These are phyloP conservation scores for Melampsora larici-populina DNA, from an alignment of 1,284 basidiomycete genomes.

Conservation along the genomic window DNA sequence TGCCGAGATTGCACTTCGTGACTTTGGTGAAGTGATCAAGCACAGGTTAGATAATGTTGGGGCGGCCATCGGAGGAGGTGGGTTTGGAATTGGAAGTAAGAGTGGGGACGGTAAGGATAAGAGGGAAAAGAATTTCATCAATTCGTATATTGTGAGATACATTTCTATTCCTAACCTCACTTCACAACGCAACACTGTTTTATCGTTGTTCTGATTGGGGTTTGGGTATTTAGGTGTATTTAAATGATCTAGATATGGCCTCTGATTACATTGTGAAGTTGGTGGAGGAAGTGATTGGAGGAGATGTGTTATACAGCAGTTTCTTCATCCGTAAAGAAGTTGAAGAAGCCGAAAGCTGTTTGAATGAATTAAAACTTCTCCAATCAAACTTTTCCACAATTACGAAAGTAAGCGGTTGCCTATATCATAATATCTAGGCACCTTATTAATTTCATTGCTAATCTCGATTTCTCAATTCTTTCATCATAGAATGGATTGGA, in stretches of 20 bases:
- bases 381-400: conserved; percentile 67
- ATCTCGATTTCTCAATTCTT: background rate
- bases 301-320: conserved; percentile 64
- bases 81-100: conserved; percentile 55
- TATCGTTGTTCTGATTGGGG: background rate
- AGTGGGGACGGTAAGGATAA: conserved; percentile 62
- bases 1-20: conserved; percentile 70
- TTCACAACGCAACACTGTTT: background rate
- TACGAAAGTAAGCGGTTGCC: conserved; percentile 62
- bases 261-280: conserved; percentile 79
- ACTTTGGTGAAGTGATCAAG: conserved; percentile 73
- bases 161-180: background rate
- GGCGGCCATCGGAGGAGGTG: conserved; percentile 52
- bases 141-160: conserved; percentile 70
- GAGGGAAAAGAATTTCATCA: conserved; percentile 70
- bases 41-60: conserved; percentile 68
- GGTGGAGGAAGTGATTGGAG: conserved; percentile 65
- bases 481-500: conserved; percentile 73
- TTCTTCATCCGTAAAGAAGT: conserved; percentile 66
- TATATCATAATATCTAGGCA: background rate
- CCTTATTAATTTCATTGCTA: background rate
- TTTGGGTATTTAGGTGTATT: conserved; percentile 62
- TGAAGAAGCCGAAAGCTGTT: conserved; percentile 55
- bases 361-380: conserved; percentile 61
- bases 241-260: conserved; percentile 86